These are phyloP conservation scores for Cucumis sativus DNA, from an alignment of 306 rosid species.

Conservation along the genomic window Cucumber_9930_V3 NC_026660.2:12880001-12880500, in stretches of 20 bases:
- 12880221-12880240: constrained; percentile 3
- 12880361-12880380: too few relatives aligned
- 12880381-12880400: too few relatives aligned
- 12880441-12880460: too few relatives aligned
- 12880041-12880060: neutral
- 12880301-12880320: too few relatives aligned
- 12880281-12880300: too few relatives aligned
- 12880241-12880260: neutral
- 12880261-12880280: too few relatives aligned
- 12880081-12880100: constrained; percentile 40
- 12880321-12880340: too few relatives aligned
- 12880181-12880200: neutral
- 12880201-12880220: constrained; percentile 3
- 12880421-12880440: too few relatives aligned
- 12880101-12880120: constrained; percentile 15
- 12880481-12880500: too few relatives aligned
- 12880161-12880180: neutral
- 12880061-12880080: neutral
- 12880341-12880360: too few relatives aligned
- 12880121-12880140: constrained; percentile 54
- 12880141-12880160: neutral
- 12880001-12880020: constrained; percentile 5
- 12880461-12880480: too few relatives aligned
- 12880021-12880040: neutral
- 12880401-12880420: too few relatives aligned